Evolutionary conservation across 1,139 yeast genomes (phyloP).

Genomic region (Kodamaea sp.): DNA sequence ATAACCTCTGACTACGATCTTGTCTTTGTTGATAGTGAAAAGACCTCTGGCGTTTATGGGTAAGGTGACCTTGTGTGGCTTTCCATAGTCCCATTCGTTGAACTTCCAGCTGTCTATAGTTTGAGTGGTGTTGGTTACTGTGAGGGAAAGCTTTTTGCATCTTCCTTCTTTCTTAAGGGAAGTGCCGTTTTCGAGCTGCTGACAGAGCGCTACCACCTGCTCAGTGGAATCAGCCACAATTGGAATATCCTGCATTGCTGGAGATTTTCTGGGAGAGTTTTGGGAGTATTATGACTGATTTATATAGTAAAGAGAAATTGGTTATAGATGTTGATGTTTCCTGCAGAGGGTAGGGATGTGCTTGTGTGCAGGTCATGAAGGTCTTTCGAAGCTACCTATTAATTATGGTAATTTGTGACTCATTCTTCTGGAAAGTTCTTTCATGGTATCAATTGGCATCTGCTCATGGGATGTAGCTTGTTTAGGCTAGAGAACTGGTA

Average conservation of each 20-base stretch:
- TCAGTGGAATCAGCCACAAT: slow-evolving; percentile 2
- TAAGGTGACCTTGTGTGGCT: slow-evolving; percentile 44
- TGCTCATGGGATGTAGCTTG: too few relatives aligned
- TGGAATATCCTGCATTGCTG: slow-evolving; percentile 2
- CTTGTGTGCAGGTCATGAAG: too few relatives aligned
- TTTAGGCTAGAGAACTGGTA: too few relatives aligned
- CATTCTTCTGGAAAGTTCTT: too few relatives aligned
- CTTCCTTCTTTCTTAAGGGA: slow-evolving; percentile 25
- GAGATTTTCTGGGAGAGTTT: too few relatives aligned
- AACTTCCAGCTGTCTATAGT: slow-evolving; percentile 66
- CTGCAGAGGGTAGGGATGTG: too few relatives aligned
- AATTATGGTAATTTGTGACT: too few relatives aligned
- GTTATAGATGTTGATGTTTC: too few relatives aligned
- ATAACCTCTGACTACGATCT: slow-evolving; percentile 81
- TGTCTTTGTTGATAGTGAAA: slow-evolving; percentile 54
- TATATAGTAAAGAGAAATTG: too few relatives aligned
- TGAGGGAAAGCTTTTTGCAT: slow-evolving; percentile 21
- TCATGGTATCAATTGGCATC: too few relatives aligned
- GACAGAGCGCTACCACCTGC: slow-evolving; percentile 2
- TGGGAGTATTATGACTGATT: too few relatives aligned
- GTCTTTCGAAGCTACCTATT: too few relatives aligned
- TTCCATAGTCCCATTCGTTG: slow-evolving; percentile 76
- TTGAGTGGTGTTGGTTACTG: slow-evolving; percentile 18
- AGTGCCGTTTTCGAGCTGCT: slow-evolving; percentile 14
- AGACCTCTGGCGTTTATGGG: slow-evolving; percentile 86